phyloP scores from a whole-genome alignment of 2,329 filamentous ascomycete genomes.

The Penicillium corylophilum region DNA sequence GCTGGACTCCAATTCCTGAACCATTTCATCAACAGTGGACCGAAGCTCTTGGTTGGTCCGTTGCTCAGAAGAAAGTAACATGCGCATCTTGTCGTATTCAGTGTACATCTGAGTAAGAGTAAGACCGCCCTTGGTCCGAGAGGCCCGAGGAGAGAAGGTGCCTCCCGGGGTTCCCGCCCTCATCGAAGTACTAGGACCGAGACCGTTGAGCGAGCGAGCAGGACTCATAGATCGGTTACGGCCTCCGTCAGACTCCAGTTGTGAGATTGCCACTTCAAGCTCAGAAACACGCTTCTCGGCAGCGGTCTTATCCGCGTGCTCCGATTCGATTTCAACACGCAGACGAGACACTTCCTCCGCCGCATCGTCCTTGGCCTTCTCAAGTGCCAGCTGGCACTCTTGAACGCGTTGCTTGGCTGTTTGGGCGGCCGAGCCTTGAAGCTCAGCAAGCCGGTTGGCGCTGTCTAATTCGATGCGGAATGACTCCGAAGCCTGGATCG shows the following conservation, averaged over 20 bases:
- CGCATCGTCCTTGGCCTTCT: conserved; percentile 61
- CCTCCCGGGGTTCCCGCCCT: conserved; percentile 51
- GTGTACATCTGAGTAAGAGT: conserved; percentile 64
- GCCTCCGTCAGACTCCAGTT: conserved; percentile 56
- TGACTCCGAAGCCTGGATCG: conserved; percentile 77
- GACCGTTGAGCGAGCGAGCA: conserved; percentile 52
- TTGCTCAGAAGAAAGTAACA: conserved; percentile 70
- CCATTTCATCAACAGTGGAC: conserved; percentile 78
- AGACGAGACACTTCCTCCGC: conserved; percentile 58
- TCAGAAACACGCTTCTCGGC: conserved; percentile 64
- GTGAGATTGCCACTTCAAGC: conserved; percentile 62
- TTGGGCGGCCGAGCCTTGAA: conserved; percentile 59
- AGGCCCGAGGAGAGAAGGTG: conserved; percentile 54
- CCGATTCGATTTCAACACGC: conserved; percentile 55
- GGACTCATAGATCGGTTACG: conserved; percentile 54
- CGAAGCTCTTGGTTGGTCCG: conserved; percentile 72
- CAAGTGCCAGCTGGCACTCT: conserved; percentile 56
- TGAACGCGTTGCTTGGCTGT: conserved; percentile 61
- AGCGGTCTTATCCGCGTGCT: conserved; percentile 60
- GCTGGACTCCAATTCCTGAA: conserved; percentile 79
- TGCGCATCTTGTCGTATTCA: conserved; percentile 63
- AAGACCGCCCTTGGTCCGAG: conserved; percentile 54
- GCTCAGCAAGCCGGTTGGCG: conserved; percentile 74
- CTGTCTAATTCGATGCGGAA: conserved; percentile 85
- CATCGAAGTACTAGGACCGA: conserved; percentile 48